These are phyloP conservation scores for Dictyostelium intermedium DNA, from an alignment of 78 protist species.

Conservation along the genomic window DNA sequence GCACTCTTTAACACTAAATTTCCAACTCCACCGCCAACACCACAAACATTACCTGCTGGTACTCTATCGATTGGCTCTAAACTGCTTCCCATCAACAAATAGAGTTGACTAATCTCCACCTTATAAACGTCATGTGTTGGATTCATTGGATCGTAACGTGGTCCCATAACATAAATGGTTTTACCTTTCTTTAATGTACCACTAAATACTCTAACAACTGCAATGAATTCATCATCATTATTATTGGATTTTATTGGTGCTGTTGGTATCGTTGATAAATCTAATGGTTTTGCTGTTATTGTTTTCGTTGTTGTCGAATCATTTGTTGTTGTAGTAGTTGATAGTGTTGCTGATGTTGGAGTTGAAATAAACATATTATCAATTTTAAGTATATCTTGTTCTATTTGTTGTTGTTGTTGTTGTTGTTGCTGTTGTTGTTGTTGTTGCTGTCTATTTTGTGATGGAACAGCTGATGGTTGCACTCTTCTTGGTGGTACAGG, in stretches of 20 bases:
- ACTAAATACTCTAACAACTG: slow-evolving; percentile 91
- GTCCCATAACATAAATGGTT: slow-evolving; percentile 82
- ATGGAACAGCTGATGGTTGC: slow-evolving; percentile 72
- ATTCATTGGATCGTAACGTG: slow-evolving; percentile 69
- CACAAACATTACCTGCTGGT: slow-evolving; percentile 94
- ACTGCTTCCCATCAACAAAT: slow-evolving; percentile 94
- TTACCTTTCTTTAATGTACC: slow-evolving; percentile 86
- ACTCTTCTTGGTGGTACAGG: slow-evolving; percentile 78
- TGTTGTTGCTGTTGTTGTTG: neutral
- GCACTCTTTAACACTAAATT: slow-evolving; percentile 86
- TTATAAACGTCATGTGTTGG: slow-evolving; percentile 66
- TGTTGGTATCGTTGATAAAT: slow-evolving; percentile 1
- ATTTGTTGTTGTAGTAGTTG: neutral
- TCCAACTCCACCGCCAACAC: slow-evolving; percentile 94
- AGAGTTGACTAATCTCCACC: slow-evolving; percentile 72
- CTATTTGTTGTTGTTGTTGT: neutral
- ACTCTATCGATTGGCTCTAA: slow-evolving; percentile 85
- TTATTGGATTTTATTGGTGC: neutral
- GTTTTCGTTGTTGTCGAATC: neutral
- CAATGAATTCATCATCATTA: slow-evolving; percentile 83
- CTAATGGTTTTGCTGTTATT: slow-evolving; percentile 3
- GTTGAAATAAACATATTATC: neutral
- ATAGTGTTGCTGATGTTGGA: neutral
- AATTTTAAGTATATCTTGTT: neutral
- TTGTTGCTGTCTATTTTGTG: neutral